These are phyloP conservation scores for Colletotrichum paranaense DNA, from an alignment of 2,329 filamentous ascomycete genomes.

Conservation along the genomic window DNA sequence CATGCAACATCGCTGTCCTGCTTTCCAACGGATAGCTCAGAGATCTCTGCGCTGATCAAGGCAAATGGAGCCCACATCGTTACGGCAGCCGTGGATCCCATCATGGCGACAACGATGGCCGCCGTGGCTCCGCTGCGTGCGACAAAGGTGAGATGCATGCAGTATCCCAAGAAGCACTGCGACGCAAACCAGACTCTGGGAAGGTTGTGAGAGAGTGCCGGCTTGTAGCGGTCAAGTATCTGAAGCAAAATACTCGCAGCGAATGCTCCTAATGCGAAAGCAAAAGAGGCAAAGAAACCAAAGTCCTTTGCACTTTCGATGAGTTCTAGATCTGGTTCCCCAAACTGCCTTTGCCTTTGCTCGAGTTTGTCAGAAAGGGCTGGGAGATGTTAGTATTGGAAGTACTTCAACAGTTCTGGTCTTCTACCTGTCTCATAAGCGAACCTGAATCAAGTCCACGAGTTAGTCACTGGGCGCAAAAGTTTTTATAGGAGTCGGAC, in stretches of 20 bases:
- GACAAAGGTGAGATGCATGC: neutral
- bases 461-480: neutral
- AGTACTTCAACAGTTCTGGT: neutral
- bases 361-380: neutral
- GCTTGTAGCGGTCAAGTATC: neutral
- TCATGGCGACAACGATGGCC: neutral
- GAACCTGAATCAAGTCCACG: neutral
- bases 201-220: neutral
- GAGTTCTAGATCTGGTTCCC: neutral
- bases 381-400: neutral
- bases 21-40: neutral
- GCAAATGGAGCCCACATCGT: constrained; percentile 2
- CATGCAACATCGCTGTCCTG: neutral
- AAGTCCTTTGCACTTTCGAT: neutral
- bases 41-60: neutral
- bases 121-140: neutral
- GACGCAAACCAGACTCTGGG: neutral
- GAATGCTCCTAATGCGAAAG: neutral
- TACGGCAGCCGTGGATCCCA: neutral
- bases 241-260: neutral
- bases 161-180: neutral
- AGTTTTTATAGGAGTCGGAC: neutral
- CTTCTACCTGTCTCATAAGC: neutral
- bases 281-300: neutral
- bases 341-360: neutral